Conservation (phyloP, 73 alveolate genomes). For the Paramecium pentaurelia region DNA sequence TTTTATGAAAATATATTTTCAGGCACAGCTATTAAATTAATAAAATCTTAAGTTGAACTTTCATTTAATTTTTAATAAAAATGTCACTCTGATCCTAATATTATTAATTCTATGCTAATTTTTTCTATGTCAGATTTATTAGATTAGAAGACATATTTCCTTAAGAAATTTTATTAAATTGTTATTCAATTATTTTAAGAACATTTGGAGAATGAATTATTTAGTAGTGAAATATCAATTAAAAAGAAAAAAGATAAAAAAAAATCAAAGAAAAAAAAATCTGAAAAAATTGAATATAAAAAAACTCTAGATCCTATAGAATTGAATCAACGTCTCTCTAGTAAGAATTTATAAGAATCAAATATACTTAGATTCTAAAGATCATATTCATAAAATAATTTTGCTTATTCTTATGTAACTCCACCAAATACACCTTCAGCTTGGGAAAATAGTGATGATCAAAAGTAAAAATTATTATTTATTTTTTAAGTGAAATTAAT, state of each 20-base stretch:
- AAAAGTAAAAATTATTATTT: not conserved
- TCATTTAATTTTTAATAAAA: not conserved
- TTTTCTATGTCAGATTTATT: not conserved
- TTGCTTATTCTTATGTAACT: not conserved
- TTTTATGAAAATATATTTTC: not conserved
- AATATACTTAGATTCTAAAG: not conserved
- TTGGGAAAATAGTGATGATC: not conserved
- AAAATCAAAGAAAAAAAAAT: not conserved
- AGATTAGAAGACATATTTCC: not conserved
- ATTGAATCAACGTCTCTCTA: not conserved
- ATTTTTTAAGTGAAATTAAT: not conserved
- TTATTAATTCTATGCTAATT: not conserved
- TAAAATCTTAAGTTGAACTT: not conserved
- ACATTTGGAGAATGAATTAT: not conserved
- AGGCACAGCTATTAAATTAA: not conserved
- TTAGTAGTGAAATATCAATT: not conserved
- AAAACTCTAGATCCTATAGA: not conserved
- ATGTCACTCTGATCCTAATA: not conserved
- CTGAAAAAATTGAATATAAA: not conserved
- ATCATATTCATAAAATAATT: not conserved
- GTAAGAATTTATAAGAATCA: not conserved
- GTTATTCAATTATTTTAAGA: not conserved
- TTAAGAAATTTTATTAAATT: not conserved
- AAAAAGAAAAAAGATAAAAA: not conserved
- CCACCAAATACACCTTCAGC: constrained; percentile 27